Base-by-base conservation (phyloP, 2,329 filamentous ascomycete species). In the Colletotrichum higginsianum region DNA sequence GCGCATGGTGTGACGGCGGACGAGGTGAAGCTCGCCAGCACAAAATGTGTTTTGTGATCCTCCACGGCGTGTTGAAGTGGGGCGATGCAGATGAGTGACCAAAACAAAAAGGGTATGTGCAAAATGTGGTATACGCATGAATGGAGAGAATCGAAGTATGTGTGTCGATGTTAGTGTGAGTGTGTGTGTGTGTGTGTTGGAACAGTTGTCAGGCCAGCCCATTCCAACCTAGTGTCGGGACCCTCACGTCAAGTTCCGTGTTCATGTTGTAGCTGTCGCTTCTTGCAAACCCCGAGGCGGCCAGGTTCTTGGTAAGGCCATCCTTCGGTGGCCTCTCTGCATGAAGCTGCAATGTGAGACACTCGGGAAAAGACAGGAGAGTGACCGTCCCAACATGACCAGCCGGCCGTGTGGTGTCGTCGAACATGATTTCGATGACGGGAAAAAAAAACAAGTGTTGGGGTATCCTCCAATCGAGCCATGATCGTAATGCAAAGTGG, bases 51-150 rank as follows among this genome's bases (percentile, higher is more conserved):
- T 65, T 35, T 55, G 64, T 65, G 55, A 44, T 66, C 50, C 61
- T 26, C 70, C 70, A 72, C 70, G 50, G 26, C 63, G 61, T 72
- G 70, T 72, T 72, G 70, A 72, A 72, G 70, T 66, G 67, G 70
- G 53, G 61, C n/a, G 15, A 72, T 66, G 70, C 70, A 69, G 61
- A 52, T 61, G 61, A 61, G 52, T 47, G 35, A 55, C 35, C 60
- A 56, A 61, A 70, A 61, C 30, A 23, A 56, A 66, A 49, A 38
- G 66, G 70, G 70, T 72, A 72, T 72, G 70, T 71, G 70, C 66
- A 66, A 71, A 67, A 64, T 52, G 35, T 61, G 53, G 70, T 72
- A 71, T 71, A 71, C 70, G 66, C 69, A 71, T 66, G 61, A 72
- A 72, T 55, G 57, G 67, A 61, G 55, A 71, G 70, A 71, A 66